Evolutionary conservation across 2,329 filamentous ascomycete genomes (phyloP), one percentile per base, ranked within the genome.

Genomic region (Arthrocladium fulminans): DNA sequence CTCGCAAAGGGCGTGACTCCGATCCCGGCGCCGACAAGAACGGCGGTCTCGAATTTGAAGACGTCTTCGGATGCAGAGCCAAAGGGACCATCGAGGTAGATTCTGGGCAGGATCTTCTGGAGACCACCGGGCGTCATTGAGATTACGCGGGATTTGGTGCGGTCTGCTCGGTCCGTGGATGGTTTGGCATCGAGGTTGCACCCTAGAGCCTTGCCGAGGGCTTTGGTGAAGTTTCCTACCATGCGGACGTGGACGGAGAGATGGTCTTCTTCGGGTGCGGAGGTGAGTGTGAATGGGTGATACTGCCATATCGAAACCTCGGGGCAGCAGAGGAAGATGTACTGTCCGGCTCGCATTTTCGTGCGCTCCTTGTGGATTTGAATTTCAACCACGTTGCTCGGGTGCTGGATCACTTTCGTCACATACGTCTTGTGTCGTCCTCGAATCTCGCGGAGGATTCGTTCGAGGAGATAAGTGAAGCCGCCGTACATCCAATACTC

Each of bases 321-420:
- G 1, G 87, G 87, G 63, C 86, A 92, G 72, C 84, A 90, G 58
- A 92, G 75, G 71, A 90, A 90, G 60, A 94, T 90, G 70, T 92
- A 92, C 75, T 75, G 58, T 44, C 87, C 87, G 17, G 86, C 84
- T 45, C 77, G 76, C 2, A 85, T 88, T 73, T 83, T 88, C 38
- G 86, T 89, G 67, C 88, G 73, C 62, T 89, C 85, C 68, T 92
- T 92, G 74, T 90, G 89, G 71, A 94, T 88, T 70, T 92, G 87
- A 52, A 94, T 89, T 68, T 94, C 87, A 64, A 85, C 86, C 15
- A 94, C 87, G 60, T 88, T 88, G 72, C 84, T 88, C 6, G 86
- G 86, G 65, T 94, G 86, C 70, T 92, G 86, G 55, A 94, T 83
- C 54, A 94, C 87, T 70, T 92, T 92, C 55, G 84, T 88, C 51